These are phyloP conservation scores for Heterobasidion occidentale DNA, from an alignment of 1,284 basidiomycete genomes.

Conservation along the genomic window DNA sequence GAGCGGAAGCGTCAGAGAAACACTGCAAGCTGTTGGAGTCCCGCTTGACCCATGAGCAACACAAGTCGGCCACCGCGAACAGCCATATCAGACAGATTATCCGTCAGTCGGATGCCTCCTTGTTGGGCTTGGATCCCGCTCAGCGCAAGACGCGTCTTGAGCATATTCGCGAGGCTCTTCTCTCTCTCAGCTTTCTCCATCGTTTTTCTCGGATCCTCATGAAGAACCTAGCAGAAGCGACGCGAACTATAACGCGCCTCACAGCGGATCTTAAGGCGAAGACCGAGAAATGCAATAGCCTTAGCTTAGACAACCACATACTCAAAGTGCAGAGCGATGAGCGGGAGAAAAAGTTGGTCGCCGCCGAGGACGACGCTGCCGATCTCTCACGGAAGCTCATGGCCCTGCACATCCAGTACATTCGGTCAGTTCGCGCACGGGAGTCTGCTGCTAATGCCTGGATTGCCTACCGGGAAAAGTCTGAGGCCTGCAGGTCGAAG, in stretches of 20 bases:
- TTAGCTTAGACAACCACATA: neutral
- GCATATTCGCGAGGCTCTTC: neutral
- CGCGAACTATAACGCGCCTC: neutral
- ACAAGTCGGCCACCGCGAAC: neutral
- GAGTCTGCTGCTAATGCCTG: conserved; percentile 1
- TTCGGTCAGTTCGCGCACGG: neutral
- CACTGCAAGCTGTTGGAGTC: conserved; percentile 1
- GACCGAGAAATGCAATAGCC: neutral
- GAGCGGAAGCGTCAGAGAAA: neutral
- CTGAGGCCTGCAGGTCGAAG: neutral
- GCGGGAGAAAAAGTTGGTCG: neutral
- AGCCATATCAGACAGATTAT: neutral
- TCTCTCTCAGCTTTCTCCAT: neutral
- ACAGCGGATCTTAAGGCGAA: neutral
- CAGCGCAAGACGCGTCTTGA: conserved; percentile 1
- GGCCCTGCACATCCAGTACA: neutral
- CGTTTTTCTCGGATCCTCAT: neutral
- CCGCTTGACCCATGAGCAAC: conserved; percentile 2
- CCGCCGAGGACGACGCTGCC: neutral
- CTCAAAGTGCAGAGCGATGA: neutral
- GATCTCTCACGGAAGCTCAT: conserved; percentile 1
- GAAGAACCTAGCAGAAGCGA: neutral
- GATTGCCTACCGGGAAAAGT: conserved; percentile 2
- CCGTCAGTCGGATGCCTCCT: neutral
- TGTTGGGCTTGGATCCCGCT: neutral